Evolutionary conservation across 2,329 filamentous ascomycete genomes (phyloP), one percentile per base, ranked within the genome.

Genomic region (Botrytis paeoniae): DNA sequence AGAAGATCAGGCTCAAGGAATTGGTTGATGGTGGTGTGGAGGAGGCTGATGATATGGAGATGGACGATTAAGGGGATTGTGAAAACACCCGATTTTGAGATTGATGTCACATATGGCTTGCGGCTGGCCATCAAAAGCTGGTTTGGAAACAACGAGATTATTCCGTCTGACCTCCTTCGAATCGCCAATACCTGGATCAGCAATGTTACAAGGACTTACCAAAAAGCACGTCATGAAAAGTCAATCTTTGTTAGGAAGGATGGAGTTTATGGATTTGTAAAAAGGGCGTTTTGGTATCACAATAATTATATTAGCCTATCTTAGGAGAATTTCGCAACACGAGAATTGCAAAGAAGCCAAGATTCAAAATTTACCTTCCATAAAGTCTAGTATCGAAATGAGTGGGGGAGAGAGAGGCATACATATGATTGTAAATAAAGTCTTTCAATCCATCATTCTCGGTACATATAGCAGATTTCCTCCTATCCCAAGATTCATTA

Each of bases 21-120:
- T 75, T 82, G 70, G 83, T 81, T 75, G 66, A 69, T 37, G 72
- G 72, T 48, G 80, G 82, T 74, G 78, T 80, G 4, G 80, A 82
- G 74, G 82, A 80, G 61, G 86, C 85, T 83, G 85, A 86, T 80
- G 84, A 82, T 72, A 86, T 85, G 84, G 84, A 85, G 75, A 81
- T 85, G 73, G 84, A 85, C 78, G 81, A 72, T 80, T 72, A 20
- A 64, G 63, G 48, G 72, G 41, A n/a, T 37, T 64, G 74, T 77
- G 75, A 75, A 75, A 75, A 39, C 51, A 68, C 48, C 64, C 35
- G 62, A 64, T 60, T 65, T 73, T 69, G 39, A 62, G 54, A 45
- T 48, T 70, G 68, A 35, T n/a, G 22, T 41, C 3, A 32, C 18
- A 51, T 35, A 41, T 41, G 48, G 48, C 25, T 68, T 32, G 48